Evolutionary conservation across 2,329 filamentous ascomycete genomes (phyloP), one percentile per base, ranked within the genome.

Genomic region (Xylariaceae sp.): DNA sequence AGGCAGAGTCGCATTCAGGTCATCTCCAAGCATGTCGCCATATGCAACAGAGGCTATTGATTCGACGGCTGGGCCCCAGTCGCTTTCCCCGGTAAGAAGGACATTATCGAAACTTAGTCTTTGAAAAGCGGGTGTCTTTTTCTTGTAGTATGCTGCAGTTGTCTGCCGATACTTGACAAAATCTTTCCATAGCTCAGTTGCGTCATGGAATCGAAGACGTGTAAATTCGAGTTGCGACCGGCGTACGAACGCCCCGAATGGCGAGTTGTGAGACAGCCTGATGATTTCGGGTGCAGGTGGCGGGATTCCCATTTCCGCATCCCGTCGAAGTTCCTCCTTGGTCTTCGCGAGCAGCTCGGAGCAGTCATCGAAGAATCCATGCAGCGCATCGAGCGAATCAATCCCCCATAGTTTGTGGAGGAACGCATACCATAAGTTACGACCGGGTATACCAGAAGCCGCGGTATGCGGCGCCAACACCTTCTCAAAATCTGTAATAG

Each of bases 371-470:
- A 95, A 89, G 68, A 95, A 92, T 1, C 77, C 75, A 65, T 92
- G 84, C n/a, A 97, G 73, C 0, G 85, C 82, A 71, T 97, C 83
- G 10, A 95, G 80, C 18, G 87, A 92, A 66, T 92, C 84, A 60
- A 97, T 83, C 15, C 80, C 78, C 92, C 94, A 97, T 21, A 97
- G 74, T 58, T 85, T 86, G 51, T 83, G 81, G 12, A 97, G 78
- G 53, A 96, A 89, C 2, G 87, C 75, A 66, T 97, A 91, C 84
- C 92, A 94, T n/a, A 96, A 73, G n/a, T 81, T 86, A 45, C 88
- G 80, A 2, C 90, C 90, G 0, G 90, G 87, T 53, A 89, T 73
- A 36, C 78, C 77, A 62, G 76, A 74, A 22, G 78, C 70, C 26
- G 80, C 76, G 5, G 77, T 73, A 60, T 80, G 76, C 26, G 75